phyloP scores from a whole-genome alignment of 768 basidiomycete species.

The Lentinus tigrinus region DNA sequence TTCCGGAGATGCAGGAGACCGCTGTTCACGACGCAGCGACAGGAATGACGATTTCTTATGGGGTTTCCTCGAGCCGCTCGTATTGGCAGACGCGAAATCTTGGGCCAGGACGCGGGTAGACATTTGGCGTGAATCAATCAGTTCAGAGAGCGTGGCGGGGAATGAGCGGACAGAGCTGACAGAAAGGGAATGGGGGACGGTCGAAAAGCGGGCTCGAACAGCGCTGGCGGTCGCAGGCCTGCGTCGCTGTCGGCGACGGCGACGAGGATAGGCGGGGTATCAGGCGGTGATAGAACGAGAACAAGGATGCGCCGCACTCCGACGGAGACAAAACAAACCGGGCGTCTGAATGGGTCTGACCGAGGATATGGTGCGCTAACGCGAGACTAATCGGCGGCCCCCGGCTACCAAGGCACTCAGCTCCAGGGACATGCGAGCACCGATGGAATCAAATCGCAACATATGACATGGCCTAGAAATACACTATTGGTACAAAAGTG shows the following conservation, averaged over 20 bases:
- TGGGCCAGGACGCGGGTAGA: conserved; percentile 10
- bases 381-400: not conserved
- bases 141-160: conserved; percentile 17
- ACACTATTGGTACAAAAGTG: not conserved
- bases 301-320: not conserved
- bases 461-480: not conserved
- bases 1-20: conserved; percentile 13
- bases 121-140: conserved; percentile 10
- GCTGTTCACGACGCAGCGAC: conserved; percentile 39
- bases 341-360: conserved; percentile 1
- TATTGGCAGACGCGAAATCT: conserved; percentile 12
- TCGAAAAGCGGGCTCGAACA: not conserved
- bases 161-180: conserved; percentile 17
- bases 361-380: not conserved
- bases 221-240: conserved; percentile 11
- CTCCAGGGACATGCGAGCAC: not conserved
- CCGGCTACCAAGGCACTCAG: not conserved
- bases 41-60: conserved; percentile 58
- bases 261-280: conserved; percentile 17
- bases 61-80: conserved; percentile 38
- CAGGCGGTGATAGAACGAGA: conserved; percentile 16
- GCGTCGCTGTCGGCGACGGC: conserved; percentile 22
- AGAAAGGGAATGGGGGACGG: conserved; percentile 13
- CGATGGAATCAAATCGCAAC: not conserved
- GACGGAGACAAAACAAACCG: conserved; percentile 7